A percentile compares a stretch with the other conserved stretches of the same genome.
Conservation (phyloP, 805 yeast genomes). For the Cyberlindnera americana region DNA sequence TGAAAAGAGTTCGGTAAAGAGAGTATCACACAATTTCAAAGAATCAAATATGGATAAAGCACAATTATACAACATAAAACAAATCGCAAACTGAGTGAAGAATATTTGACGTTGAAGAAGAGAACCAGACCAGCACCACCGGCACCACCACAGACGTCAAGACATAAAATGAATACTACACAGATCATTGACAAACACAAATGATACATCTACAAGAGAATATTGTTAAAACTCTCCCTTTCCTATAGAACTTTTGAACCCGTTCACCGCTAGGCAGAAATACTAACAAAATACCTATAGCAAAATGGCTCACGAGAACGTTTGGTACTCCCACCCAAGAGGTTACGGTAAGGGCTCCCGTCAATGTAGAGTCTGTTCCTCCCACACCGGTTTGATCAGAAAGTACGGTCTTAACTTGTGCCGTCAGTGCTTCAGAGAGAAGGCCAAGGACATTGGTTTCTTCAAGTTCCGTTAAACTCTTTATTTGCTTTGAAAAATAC, state of each 20-base stretch:
- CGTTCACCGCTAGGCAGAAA: no score
- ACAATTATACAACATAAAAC: no score
- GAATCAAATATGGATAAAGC: no score
- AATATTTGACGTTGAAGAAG: no score
- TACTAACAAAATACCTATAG: slow-evolving; percentile 32
- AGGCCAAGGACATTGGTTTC: slow-evolving; percentile 98
- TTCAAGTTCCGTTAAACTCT: slow-evolving; percentile 87
- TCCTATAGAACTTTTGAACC: no score
- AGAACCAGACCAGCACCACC: no score
- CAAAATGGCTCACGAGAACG: slow-evolving; percentile 99
- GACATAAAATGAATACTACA: no score
- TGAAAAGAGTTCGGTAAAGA: no score
- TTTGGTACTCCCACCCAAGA: slow-evolving; percentile 99
- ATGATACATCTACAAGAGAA: background rate
- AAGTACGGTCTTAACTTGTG: slow-evolving; percentile 99
- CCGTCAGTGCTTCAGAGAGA: slow-evolving; percentile 99
- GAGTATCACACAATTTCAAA: no score
- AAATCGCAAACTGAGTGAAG: no score
- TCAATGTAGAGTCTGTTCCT: slow-evolving; percentile 98
- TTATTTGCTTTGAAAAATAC: slow-evolving; percentile 4
- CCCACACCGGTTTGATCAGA: slow-evolving; percentile 99
- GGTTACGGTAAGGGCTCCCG: slow-evolving; percentile 99
- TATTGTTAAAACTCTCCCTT: background rate
- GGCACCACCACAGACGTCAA: no score
- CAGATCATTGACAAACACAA: background rate